phyloP scores from a whole-genome alignment of 768 basidiomycete genomes.

The Termitomyces sp. region DNA sequence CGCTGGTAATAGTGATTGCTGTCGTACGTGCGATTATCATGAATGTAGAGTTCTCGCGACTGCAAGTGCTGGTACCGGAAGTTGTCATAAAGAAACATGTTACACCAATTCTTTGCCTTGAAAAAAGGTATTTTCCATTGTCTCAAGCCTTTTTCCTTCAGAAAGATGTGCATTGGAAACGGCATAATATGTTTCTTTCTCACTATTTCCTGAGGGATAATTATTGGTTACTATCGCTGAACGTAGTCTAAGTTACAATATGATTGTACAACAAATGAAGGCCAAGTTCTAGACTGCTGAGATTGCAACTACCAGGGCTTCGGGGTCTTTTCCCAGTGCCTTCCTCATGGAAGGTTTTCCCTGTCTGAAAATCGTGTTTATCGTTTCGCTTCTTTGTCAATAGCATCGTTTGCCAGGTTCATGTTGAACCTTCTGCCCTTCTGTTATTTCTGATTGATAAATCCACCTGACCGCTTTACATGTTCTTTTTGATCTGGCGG shows the following conservation, averaged over 20 bases:
- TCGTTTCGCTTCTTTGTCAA: constrained; percentile 56
- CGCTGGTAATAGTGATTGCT: constrained; percentile 60
- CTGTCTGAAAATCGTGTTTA: constrained; percentile 60
- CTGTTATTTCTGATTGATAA: constrained; percentile 19
- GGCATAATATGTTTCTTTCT: too few species aligned
- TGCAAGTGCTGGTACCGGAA: constrained; percentile 33
- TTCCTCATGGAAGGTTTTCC: constrained; percentile 60
- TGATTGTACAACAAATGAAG: constrained; percentile 77
- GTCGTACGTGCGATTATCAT: constrained; percentile 65
- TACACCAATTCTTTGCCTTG: too few species aligned
- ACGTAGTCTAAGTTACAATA: constrained; percentile 26
- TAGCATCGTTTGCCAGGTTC: constrained; percentile 58
- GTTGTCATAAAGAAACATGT: too few species aligned
- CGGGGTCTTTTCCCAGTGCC: constrained; percentile 43
- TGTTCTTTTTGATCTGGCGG: constrained; percentile 73
- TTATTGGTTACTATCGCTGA: background rate
- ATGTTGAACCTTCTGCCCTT: constrained; percentile 1
- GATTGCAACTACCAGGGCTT: constrained; percentile 31
- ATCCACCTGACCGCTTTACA: constrained; percentile 45
- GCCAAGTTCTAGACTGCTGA: constrained; percentile 53
- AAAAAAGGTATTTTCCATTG: too few species aligned
- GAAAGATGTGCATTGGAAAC: too few species aligned
- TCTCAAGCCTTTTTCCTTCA: too few species aligned
- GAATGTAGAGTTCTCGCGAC: constrained; percentile 68
- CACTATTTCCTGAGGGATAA: too few species aligned